phyloP scores from a whole-genome alignment of 495 filamentous ascomycete species.

The Penicillium pancosmium region DNA sequence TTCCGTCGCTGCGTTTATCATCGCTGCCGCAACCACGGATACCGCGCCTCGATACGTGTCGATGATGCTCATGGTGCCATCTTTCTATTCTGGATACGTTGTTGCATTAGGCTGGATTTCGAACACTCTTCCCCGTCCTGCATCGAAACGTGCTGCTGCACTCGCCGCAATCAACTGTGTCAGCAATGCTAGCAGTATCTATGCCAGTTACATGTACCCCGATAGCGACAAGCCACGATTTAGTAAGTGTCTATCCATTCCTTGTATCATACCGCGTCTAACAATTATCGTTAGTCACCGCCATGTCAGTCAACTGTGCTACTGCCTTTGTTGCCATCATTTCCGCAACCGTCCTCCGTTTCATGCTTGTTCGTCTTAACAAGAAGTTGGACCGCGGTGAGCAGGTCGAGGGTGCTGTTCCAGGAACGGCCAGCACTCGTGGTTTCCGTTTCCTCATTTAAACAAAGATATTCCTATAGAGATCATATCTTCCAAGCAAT shows the following conservation, averaged over 20 bases:
- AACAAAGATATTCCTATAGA: neutral
- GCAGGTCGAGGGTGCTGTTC: conserved; percentile 44
- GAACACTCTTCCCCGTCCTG: conserved; percentile 80
- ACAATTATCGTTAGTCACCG: conserved; percentile 47
- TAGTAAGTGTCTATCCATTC: conserved; percentile 31
- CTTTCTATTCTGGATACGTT: conserved; percentile 61
- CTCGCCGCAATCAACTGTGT: conserved; percentile 82
- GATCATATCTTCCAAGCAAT: too few species aligned
- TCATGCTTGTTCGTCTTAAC: conserved; percentile 70
- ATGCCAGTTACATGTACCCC: conserved; percentile 76
- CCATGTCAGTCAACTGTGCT: conserved; percentile 74
- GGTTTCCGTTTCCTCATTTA: conserved; percentile 63
- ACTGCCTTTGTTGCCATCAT: conserved; percentile 68
- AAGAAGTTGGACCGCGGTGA: conserved; percentile 66
- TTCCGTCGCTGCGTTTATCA: conserved; percentile 72
- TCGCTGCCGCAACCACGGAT: conserved; percentile 67
- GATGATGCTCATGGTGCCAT: conserved; percentile 80
- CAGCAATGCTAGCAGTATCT: conserved; percentile 70
- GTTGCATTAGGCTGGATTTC: conserved; percentile 79
- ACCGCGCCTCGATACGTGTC: conserved; percentile 71
- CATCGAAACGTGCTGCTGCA: conserved; percentile 80
- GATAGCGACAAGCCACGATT: conserved; percentile 39
- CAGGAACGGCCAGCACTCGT: conserved; percentile 56
- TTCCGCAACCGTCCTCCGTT: conserved; percentile 63
- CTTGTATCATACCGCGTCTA: neutral